Evolutionary conservation across 2,329 filamentous ascomycete genomes (phyloP).

Genomic region (Fusarium oxysporum): DNA sequence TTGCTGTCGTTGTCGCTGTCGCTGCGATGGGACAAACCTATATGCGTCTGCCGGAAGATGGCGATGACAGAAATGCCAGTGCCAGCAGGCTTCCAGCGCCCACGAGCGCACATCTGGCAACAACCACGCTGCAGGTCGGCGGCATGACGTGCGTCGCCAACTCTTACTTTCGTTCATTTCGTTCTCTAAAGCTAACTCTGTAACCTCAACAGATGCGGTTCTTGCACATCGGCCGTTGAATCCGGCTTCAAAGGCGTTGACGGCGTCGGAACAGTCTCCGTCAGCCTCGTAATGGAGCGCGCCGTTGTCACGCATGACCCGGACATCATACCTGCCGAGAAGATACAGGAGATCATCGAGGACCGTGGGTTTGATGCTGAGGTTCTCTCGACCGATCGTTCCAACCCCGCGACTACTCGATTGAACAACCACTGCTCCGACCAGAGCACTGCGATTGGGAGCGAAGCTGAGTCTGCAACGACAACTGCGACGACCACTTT

Average conservation of each 20-base stretch:
- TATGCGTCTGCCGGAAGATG: neutral
- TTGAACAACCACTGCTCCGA: neutral
- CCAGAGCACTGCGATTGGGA: neutral
- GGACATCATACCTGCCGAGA: slow-evolving; percentile 75
- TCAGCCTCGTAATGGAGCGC: slow-evolving; percentile 94
- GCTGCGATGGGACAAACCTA: neutral
- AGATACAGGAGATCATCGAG: slow-evolving; percentile 87
- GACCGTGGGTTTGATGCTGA: slow-evolving; percentile 92
- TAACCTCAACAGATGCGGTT: slow-evolving; percentile 76
- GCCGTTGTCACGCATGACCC: slow-evolving; percentile 95
- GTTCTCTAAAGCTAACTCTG: slow-evolving; percentile 44
- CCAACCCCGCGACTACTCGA: slow-evolving; percentile 57
- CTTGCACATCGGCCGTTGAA: slow-evolving; percentile 94
- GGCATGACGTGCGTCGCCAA: neutral
- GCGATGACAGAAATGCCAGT: neutral
- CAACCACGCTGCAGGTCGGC: neutral
- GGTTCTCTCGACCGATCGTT: slow-evolving; percentile 82
- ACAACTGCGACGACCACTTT: slow-evolving; percentile 72
- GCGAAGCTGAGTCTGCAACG: neutral
- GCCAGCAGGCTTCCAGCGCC: neutral
- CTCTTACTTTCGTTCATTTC: neutral
- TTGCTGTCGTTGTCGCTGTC: neutral
- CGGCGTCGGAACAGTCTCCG: slow-evolving; percentile 86
- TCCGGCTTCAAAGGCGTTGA: slow-evolving; percentile 85
- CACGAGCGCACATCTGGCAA: neutral